Evolutionary conservation across 208 protist genomes (phyloP), one percentile per base, ranked within the genome.

Genomic region (Kentomonas sorsogonicus): DNA sequence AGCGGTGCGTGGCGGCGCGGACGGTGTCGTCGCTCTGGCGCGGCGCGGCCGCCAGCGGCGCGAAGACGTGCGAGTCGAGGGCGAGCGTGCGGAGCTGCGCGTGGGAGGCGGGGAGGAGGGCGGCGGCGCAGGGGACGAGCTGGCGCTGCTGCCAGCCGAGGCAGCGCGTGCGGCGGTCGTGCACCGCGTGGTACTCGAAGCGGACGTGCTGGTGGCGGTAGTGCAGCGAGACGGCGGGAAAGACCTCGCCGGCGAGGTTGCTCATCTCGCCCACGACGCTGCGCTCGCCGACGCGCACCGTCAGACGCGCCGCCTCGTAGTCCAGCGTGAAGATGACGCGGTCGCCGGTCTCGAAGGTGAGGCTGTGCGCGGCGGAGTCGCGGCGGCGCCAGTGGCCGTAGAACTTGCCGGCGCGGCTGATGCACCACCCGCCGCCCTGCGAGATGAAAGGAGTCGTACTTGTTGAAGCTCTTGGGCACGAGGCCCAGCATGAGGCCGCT

Each of bases 371-470:
- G 45, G 63, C 82, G 18, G 43, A 60, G 44, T 94, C 87, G 25
- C 86, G 80, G 29, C 88, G 76, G 15, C 83, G 65, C 89, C 91
- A 96, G 74, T 96, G 86, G 18, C 91, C 91, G 62, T 96, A 96
- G 51, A 96, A 93, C 58, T 96, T 96, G 29, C 91, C 91, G 6
- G 91, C 91, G 3, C 91, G 77, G 41, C 87, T 94, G 22, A 96
- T 54, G 52, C 91, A 96, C 91, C 91, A 96, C 16, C 91, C 91
- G 18, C 86, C 86, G 2, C 91, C 88, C 47, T 96, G 91, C 0
- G 88, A 95, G 27, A 96, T 95, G 60, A n/a, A 96, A 96, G 39
- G 88, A 94, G 67, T 96, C 91, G 63, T 90, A 95, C 63, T 94
- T 93, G 54, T 60, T 66, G 61, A 94, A 96, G 44, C 34, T 85